Base-by-base conservation (phyloP, 2,329 filamentous ascomycete species). In the Arthrobotrys sphaeroides region DNA sequence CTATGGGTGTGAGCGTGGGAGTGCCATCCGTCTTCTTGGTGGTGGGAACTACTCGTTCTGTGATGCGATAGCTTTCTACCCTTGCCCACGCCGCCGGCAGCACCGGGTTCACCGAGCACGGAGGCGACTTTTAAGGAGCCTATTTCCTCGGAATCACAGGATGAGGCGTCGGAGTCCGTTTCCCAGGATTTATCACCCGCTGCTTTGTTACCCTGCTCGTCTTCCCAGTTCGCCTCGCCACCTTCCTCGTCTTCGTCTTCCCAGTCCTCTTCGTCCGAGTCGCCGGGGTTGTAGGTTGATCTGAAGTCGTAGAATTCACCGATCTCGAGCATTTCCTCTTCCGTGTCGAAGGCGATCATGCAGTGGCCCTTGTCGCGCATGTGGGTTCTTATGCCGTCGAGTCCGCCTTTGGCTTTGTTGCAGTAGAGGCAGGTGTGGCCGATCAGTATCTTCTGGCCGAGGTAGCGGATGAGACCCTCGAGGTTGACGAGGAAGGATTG, bases 361-460 rank as follows among this genome's bases (percentile, higher is more conserved):
- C 94, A 98, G 83, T 99, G 95, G 0, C 93, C 91, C 81, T 93
- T 94, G 82, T 99, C 95, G 47, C 93, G 90, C 95, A 99, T 99
- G 82, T 99, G 95, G 0, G 94, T 97, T 81, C 97, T 94, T 24
- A 94, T 89, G 16, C 92, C 94, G 69, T 90, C 89, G 0, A 91
- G 86, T 10, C 90, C 94, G 77, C 90, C 88, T 81, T 95, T 92
- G 45, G 90, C 83, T 82, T 95, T 96, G 81, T 91, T 90, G 82
- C 95, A 99, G 81, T 90, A 93, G 51, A 99, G 83, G 82, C 95
- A 99, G 82, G 96, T 90, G 81, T 93, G 89, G 77, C 90, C 88
- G 73, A 93, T 88, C 76, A 90, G 87, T 42, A 99, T 90, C 79
- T 93, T 96, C 77, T 90, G 86, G 80, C 93, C 90, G 12, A 99